These are phyloP conservation scores for Arachnopeziza araneosa DNA, from an alignment of 2,329 filamentous ascomycete genomes.

Conservation along the genomic window DNA sequence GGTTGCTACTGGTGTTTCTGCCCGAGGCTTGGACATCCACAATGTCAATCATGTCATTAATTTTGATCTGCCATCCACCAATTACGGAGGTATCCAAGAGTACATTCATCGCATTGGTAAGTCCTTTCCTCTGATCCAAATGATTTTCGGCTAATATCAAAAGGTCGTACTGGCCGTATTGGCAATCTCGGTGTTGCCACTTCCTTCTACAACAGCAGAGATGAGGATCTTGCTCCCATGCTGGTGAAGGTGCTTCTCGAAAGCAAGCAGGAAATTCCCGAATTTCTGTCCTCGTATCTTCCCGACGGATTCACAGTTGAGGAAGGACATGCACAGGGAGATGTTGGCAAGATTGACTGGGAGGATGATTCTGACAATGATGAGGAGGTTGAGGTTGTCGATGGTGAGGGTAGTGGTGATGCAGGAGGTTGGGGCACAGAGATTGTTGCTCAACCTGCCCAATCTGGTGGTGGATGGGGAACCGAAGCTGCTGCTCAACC, in stretches of 20 bases:
- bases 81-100: constrained; percentile 84
- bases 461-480: neutral
- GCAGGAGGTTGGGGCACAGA: neutral
- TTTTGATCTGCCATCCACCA: constrained; percentile 71
- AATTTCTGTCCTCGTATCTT: constrained; percentile 66
- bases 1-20: constrained; percentile 78
- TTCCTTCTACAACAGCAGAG: constrained; percentile 78
- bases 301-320: constrained; percentile 44
- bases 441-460: too few relatives aligned
- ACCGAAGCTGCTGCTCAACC: neutral
- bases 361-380: constrained; percentile 20
- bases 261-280: constrained; percentile 70
- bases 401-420: constrained; percentile 3
- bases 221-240: constrained; percentile 66
- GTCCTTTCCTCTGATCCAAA: constrained; percentile 18
- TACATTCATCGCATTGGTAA: constrained; percentile 92
- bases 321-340: constrained; percentile 19
- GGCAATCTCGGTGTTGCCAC: constrained; percentile 81
- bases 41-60: constrained; percentile 92
- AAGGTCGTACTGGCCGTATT: constrained; percentile 88
- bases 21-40: constrained; percentile 82
- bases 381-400: constrained; percentile 14
- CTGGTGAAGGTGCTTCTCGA: constrained; percentile 80
- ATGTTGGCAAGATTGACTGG: constrained; percentile 21
- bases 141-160: constrained; percentile 10